phyloP scores from a whole-genome alignment of 163 green algal species.

The Scenedesmus sp. region DNA sequence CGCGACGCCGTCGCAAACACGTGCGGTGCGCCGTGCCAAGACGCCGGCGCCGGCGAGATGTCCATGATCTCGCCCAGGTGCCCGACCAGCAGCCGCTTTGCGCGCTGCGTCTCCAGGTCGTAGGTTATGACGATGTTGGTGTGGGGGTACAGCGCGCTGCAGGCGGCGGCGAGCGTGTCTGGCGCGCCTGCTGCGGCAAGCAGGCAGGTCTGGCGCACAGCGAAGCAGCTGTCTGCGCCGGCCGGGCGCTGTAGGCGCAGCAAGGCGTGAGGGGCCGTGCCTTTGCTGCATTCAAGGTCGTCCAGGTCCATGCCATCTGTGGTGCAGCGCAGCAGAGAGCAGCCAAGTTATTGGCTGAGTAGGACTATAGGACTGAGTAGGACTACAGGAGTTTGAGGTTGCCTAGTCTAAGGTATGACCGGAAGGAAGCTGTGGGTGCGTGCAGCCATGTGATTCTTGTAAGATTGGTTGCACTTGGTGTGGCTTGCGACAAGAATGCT shows the following conservation, averaged over 20 bases:
- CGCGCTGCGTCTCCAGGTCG: conserved; percentile 14
- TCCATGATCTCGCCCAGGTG: neutral
- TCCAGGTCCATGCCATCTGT: neutral
- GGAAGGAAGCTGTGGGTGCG: too few relatives aligned
- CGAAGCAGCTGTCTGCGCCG: too few relatives aligned
- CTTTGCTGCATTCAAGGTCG: neutral
- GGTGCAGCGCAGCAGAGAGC: neutral
- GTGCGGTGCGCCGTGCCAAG: neutral
- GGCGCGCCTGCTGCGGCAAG: neutral
- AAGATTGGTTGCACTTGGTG: too few relatives aligned
- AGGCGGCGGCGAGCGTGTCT: neutral
- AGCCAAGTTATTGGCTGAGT: neutral
- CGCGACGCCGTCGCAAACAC: neutral
- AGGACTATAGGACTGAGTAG: neutral
- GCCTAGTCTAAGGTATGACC: too few relatives aligned
- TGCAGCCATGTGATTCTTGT: too few relatives aligned
- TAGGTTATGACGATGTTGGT: neutral
- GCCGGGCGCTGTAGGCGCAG: neutral
- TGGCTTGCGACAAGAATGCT: too few relatives aligned
- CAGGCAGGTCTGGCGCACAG: neutral
- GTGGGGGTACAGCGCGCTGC: neutral
- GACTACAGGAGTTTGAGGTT: neutral
- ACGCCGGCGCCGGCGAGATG: neutral
- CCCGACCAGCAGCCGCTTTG: neutral
- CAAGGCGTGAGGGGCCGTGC: neutral